A percentile compares a stretch with the other conserved stretches of the same genome.
These are phyloP conservation scores for Coemansia sp. DNA, from an alignment of 192 early-diverging fungal genomes.

Conservation along the genomic window DNA sequence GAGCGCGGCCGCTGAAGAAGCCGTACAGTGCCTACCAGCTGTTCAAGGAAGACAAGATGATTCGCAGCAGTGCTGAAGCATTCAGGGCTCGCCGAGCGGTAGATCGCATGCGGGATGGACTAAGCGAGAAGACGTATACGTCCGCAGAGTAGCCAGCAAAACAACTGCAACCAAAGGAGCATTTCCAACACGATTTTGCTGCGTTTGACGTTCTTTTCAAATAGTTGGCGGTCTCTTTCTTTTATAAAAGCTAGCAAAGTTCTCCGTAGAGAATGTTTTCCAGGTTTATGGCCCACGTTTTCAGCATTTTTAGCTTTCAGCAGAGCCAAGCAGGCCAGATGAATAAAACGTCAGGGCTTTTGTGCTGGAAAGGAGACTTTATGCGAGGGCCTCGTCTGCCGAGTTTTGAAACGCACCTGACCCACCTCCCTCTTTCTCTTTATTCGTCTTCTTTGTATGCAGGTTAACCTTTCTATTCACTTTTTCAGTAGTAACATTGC, in stretches of 20 bases:
- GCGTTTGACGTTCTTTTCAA: too few species aligned
- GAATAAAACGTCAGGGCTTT: too few species aligned
- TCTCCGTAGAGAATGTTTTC: neutral
- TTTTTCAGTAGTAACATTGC: too few species aligned
- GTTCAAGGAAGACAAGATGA: slow-evolving; percentile 19
- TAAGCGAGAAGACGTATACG: slow-evolving; percentile 44
- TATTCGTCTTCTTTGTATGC: neutral
- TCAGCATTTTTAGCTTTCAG: neutral
- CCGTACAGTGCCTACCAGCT: slow-evolving; percentile 46
- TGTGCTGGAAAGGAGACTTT: too few species aligned
- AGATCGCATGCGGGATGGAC: slow-evolving; percentile 28
- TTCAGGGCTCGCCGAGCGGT: slow-evolving; percentile 29
- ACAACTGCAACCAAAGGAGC: too few species aligned
- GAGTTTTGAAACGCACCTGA: neutral
- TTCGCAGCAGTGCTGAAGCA: slow-evolving; percentile 20
- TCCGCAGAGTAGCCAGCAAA: neutral
- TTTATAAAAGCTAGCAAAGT: too few species aligned
- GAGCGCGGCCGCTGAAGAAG: slow-evolving; percentile 44
- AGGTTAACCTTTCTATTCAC: neutral
- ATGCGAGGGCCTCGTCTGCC: neutral
- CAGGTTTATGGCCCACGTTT: neutral
- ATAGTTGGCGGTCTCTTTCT: too few species aligned
- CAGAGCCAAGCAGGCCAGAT: too few species aligned
- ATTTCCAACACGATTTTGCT: too few species aligned
- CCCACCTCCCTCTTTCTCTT: neutral